Percentiles rank a stretch among this genome's conserved stretches.
phyloP scores from a whole-genome alignment of 164 flowering plant species.

The Akebia trifoliata region DNA sequence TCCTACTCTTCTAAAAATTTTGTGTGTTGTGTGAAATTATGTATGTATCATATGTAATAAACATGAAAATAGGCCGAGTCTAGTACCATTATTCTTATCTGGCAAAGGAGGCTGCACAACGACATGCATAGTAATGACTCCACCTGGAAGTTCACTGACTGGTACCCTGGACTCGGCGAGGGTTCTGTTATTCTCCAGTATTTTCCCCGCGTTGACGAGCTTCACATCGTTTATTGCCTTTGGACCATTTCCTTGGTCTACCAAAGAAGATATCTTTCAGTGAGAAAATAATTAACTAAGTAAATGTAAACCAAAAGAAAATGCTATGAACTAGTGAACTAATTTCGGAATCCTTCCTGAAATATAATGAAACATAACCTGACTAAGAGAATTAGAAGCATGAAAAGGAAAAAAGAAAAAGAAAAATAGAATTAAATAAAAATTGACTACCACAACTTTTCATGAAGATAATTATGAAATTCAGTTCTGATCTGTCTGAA shows the following conservation, averaged over 20 bases:
- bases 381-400: no score
- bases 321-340: neutral
- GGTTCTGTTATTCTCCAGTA: slow-evolving; percentile 60
- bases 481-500: no score
- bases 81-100: slow-evolving; percentile 45
- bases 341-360: neutral
- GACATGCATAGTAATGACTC: slow-evolving; percentile 68
- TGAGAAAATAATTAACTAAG: neutral
- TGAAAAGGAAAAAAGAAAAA: no score
- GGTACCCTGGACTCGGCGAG: slow-evolving; percentile 50
- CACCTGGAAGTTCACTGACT: slow-evolving; percentile 55
- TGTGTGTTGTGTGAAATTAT: no score
- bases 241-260: slow-evolving; percentile 55
- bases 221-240: slow-evolving; percentile 51
- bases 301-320: neutral
- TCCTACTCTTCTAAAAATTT: no score
- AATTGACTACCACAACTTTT: neutral
- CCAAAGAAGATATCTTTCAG: neutral
- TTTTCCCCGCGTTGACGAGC: slow-evolving; percentile 72
- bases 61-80: slow-evolving; percentile 7
- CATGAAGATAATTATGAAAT: no score
- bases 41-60: neutral
- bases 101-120: slow-evolving; percentile 45
- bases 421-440: neutral
- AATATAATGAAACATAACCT: neutral